Evolutionary conservation across 192 early-diverging fungal genomes (phyloP).

Genomic region (Coemansia sp.): DNA sequence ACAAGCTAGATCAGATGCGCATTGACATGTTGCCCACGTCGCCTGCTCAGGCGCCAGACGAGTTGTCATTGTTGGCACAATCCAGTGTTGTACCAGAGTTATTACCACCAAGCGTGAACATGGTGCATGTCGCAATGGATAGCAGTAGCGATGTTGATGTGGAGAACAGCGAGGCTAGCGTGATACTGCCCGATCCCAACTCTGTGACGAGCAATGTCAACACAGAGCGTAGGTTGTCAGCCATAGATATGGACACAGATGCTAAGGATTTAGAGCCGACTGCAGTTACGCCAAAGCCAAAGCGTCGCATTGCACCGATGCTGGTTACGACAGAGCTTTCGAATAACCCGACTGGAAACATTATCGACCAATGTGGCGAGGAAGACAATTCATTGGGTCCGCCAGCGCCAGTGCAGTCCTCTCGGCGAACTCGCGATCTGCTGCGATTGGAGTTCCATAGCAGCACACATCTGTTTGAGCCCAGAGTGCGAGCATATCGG

Average conservation of each 20-base stretch:
- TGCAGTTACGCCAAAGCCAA: neutral
- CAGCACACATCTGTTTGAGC: neutral
- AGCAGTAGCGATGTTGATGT: no score
- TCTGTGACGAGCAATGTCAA: neutral
- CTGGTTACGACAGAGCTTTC: slow-evolving; percentile 14
- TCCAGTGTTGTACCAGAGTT: no score
- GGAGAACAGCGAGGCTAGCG: no score
- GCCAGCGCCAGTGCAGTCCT: neutral
- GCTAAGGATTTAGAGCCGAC: no score
- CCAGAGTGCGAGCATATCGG: neutral
- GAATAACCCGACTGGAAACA: slow-evolving; percentile 7
- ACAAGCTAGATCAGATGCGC: no score
- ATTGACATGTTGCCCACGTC: no score
- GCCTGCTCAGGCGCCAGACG: no score
- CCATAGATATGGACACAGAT: neutral
- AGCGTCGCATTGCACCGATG: slow-evolving; percentile 18
- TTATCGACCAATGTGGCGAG: slow-evolving; percentile 7
- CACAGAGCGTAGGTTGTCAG: neutral
- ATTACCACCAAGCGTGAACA: no score
- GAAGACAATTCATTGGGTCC: neutral
- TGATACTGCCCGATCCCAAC: neutral
- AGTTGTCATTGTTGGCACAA: no score
- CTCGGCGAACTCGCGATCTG: neutral
- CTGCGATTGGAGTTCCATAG: neutral
- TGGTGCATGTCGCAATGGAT: no score